These are phyloP conservation scores for Choricystis sp. DNA, from an alignment of 139 green algal genomes.

Conservation along the genomic window DNA sequence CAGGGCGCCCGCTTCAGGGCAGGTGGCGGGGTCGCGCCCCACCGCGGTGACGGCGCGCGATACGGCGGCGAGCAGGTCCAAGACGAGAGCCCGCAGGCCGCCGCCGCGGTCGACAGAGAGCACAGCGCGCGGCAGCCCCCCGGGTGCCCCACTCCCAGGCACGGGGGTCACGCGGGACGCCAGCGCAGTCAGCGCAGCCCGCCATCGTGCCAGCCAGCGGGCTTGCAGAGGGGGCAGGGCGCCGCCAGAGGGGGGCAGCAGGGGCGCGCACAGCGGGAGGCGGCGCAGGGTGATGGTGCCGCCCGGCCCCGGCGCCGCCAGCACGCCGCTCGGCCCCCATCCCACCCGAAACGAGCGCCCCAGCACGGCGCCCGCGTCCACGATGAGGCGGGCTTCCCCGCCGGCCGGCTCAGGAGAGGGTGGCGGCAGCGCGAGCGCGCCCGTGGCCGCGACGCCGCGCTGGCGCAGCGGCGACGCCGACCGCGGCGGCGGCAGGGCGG, in stretches of 20 bases:
- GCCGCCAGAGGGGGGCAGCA: not conserved
- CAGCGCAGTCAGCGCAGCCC: no score
- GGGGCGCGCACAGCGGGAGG: not conserved
- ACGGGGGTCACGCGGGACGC: no score
- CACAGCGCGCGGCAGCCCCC: no score
- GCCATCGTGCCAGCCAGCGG: no score
- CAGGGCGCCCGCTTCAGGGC: slow-evolving; percentile 5
- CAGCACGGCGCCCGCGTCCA: slow-evolving; percentile 45
- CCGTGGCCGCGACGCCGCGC: not conserved
- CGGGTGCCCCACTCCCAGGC: no score
- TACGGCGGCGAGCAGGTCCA: slow-evolving; percentile 2
- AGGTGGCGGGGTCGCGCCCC: not conserved
- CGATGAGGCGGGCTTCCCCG: not conserved
- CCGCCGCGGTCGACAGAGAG: not conserved
- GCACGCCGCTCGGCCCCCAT: slow-evolving; percentile 41
- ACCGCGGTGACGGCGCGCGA: not conserved
- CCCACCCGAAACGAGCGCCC: slow-evolving; percentile 47
- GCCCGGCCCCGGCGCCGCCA: slow-evolving; percentile 19
- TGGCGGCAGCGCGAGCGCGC: not conserved
- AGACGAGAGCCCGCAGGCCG: slow-evolving; percentile 4
- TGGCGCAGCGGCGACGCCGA: not conserved
- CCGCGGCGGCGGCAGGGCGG: not conserved
- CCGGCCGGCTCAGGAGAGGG: not conserved
- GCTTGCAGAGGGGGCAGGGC: no score
- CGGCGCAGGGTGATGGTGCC: not conserved